Evolutionary conservation across 106 monocot genomes (phyloP).

Genomic region (Cymbidium sinense): DNA sequence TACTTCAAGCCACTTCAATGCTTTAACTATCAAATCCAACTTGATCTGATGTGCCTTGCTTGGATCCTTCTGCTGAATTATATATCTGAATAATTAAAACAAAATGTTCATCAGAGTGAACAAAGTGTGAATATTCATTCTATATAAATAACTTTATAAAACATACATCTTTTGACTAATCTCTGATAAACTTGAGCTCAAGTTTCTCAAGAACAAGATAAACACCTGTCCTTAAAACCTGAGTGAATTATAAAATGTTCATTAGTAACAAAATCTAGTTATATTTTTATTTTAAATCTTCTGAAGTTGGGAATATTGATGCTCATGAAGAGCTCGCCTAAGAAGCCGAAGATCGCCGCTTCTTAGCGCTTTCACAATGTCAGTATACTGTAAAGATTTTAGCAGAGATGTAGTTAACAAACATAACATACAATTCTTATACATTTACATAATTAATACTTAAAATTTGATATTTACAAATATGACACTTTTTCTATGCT

Average conservation of each 20-base stretch:
- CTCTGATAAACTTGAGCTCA: slow-evolving; percentile 92
- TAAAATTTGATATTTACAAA: too few relatives aligned
- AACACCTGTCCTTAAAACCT: slow-evolving; percentile 90
- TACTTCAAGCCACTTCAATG: slow-evolving; percentile 88
- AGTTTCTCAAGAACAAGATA: slow-evolving; percentile 97
- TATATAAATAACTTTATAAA: background rate
- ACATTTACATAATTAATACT: too few relatives aligned
- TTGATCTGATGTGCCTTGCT: slow-evolving; percentile 92
- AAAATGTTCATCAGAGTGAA: background rate
- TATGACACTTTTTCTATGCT: too few relatives aligned
- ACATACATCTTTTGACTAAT: slow-evolving; percentile 88
- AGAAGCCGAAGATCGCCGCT: slow-evolving; percentile 83
- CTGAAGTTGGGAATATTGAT: slow-evolving; percentile 15
- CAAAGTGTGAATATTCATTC: background rate
- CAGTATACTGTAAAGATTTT: slow-evolving; percentile 50
- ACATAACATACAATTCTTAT: too few relatives aligned
- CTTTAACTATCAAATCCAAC: slow-evolving; percentile 76
- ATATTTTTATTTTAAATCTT: background rate
- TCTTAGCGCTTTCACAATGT: slow-evolving; percentile 64
- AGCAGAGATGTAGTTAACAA: too few relatives aligned
- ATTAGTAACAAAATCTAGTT: background rate
- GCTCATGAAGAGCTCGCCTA: slow-evolving; percentile 58
- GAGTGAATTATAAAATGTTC: slow-evolving; percentile 1
- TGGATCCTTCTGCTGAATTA: slow-evolving; percentile 68
- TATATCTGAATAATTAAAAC: too few relatives aligned